These are phyloP conservation scores for Pseudevernia furfuracea DNA, from an alignment of 495 filamentous ascomycete species.

Conservation along the genomic window DNA sequence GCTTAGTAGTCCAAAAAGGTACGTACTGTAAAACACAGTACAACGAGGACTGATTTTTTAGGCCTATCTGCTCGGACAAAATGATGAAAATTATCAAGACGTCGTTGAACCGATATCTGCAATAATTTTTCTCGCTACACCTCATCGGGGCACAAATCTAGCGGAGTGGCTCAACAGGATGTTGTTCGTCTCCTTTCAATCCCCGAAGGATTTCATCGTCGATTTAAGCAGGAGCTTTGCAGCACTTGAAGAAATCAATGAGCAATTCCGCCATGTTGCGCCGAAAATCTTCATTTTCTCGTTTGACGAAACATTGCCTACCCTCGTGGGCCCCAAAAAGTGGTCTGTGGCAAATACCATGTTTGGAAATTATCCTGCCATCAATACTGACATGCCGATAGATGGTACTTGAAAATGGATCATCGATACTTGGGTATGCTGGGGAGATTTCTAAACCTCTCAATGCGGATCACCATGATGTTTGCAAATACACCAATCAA, in stretches of 20 bases:
- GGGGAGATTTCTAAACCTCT: constrained; percentile 36
- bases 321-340: constrained; percentile 30
- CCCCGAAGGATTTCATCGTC: constrained; percentile 5
- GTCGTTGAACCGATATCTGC: constrained; percentile 32
- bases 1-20: constrained; percentile 42
- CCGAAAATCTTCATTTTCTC: constrained; percentile 35
- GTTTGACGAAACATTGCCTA: constrained; percentile 43
- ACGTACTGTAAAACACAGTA: neutral
- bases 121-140: constrained; percentile 43
- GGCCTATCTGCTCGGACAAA: constrained; percentile 34
- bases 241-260: constrained; percentile 33
- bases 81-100: constrained; percentile 33
- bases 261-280: constrained; percentile 41
- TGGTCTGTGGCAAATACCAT: constrained; percentile 15
- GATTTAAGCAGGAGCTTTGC: neutral
- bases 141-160: constrained; percentile 41
- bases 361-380: neutral
- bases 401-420: constrained; percentile 15
- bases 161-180: constrained; percentile 36
- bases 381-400: neutral
- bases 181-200: constrained; percentile 25
- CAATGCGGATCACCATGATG: constrained; percentile 41
- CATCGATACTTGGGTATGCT: constrained; percentile 39
- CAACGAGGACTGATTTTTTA: neutral
- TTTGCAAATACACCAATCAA: constrained; percentile 41